A percentile compares a stretch with the other conserved stretches of the same genome.
These are phyloP conservation scores for Trichosporon sp. DNA, from an alignment of 1,284 basidiomycete species.

Conservation along the genomic window DNA sequence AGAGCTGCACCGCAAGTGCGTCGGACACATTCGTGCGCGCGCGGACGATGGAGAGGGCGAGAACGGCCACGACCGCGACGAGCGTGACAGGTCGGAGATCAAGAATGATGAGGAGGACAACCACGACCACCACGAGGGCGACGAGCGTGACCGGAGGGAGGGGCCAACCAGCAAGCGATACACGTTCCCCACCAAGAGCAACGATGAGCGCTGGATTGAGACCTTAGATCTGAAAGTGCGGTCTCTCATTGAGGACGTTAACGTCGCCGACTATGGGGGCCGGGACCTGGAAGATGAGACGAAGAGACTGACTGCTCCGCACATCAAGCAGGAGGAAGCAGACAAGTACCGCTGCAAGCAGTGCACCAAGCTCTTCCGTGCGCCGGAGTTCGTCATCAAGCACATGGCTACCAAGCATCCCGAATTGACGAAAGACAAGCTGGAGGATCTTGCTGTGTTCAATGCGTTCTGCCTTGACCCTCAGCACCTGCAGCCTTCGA, in stretches of 20 bases:
- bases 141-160: slow-evolving; percentile 40
- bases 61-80: slow-evolving; percentile 23
- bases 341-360: slow-evolving; percentile 93
- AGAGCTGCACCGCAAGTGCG: slow-evolving; percentile 89
- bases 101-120: slow-evolving; percentile 44
- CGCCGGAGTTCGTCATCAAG: slow-evolving; percentile 91
- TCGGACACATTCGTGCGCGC: slow-evolving; percentile 73
- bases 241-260: slow-evolving; percentile 60
- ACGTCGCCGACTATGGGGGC: slow-evolving; percentile 81
- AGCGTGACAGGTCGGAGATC: slow-evolving; percentile 51
- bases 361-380: slow-evolving; percentile 93
- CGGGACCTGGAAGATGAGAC: slow-evolving; percentile 86
- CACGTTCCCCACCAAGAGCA: slow-evolving; percentile 41
- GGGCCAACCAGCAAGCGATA: slow-evolving; percentile 26
- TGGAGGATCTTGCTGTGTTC: slow-evolving; percentile 71
- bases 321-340: slow-evolving; percentile 90
- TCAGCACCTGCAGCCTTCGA: slow-evolving; percentile 75
- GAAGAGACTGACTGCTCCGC: slow-evolving; percentile 70
- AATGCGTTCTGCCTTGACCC: slow-evolving; percentile 93
- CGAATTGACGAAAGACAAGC: slow-evolving; percentile 64
- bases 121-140: slow-evolving; percentile 67
- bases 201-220: slow-evolving; percentile 84
- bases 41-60: slow-evolving; percentile 58
- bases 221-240: slow-evolving; percentile 63
- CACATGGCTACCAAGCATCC: slow-evolving; percentile 86